Evolutionary conservation across 768 basidiomycete genomes (phyloP), one percentile per base, ranked within the genome.

Genomic region (Termitomyces bulborhizus): DNA sequence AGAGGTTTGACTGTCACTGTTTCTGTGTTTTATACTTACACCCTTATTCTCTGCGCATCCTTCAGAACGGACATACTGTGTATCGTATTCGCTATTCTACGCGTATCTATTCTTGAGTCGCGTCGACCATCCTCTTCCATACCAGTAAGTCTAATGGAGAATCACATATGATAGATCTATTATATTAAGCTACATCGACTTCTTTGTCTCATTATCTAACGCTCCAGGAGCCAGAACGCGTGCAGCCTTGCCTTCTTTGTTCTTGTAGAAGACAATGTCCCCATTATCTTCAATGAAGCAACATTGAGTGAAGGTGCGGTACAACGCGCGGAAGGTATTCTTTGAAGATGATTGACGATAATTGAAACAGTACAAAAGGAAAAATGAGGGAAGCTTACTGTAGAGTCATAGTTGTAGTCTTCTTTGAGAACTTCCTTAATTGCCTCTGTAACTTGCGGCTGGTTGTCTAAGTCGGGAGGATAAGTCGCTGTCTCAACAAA

Each of bases 201-300:
- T 60, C 57, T 62, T 62, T 0, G 50, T 37, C 45, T 57, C 52
- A 11, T 53, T 51, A 13, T 57, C 48, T 26, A 62, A 43, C 8
- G 56, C 58, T n/a, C 47, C 61, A 7, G 61, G 56, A 6, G 72
- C 70, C 16, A 74, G 54, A 13, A 68, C 61, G 27, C 79, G 73
- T 5, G 64, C 59, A 15, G 75, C 69, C 37, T 72, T 62, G 6
- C 83, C 82, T 13, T 78, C 60, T 54, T 68, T 72, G 63, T 83
- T 79, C 68, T 79, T 82, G 69, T 83, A 84, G 65, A 86, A 84
- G 0, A 84, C 72, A 55, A 85, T 77, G 46, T 78, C 76, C 11
- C 82, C 84, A 26, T 84, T 75, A 49, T 85, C 83, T 63, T 85
- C 83, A 45, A 85, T 78, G 68, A 84, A 85, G 55, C 73, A 73